These are phyloP conservation scores for Vitis hybrid DNA, from an alignment of 177 flowering plant genomes.

Conservation along the genomic window DNA sequence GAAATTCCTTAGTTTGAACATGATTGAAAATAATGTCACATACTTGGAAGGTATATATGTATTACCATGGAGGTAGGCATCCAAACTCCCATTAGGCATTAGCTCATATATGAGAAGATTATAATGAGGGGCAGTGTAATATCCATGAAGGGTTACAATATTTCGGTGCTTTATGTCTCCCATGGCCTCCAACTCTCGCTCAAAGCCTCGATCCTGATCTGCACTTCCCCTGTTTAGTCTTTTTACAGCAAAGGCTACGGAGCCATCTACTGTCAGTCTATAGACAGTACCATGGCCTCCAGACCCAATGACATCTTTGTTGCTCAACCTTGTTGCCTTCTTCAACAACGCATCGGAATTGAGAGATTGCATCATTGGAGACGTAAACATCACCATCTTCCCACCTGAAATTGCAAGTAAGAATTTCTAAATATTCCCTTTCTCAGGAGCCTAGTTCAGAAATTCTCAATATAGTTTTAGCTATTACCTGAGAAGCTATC, in stretches of 20 bases:
- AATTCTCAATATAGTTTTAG: not conserved
- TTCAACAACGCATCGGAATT: constrained; percentile 59
- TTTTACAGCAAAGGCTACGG: constrained; percentile 77
- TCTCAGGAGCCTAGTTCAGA: not conserved
- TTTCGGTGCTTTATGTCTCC: constrained; percentile 95
- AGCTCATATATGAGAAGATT: constrained; percentile 91
- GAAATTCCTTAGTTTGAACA: not conserved
- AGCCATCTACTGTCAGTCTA: constrained; percentile 49
- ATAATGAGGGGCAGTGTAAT: constrained; percentile 68
- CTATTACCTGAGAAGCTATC: constrained; percentile 59
- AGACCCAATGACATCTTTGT: constrained; percentile 85
- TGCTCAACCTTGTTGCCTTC: constrained; percentile 69
- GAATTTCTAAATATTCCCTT: not conserved
- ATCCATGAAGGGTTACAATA: constrained; percentile 86
- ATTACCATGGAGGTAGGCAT: constrained; percentile 71
- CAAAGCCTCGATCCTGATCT: constrained; percentile 79
- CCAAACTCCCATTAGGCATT: constrained; percentile 93
- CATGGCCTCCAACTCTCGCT: constrained; percentile 90
- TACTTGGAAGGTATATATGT: not conserved
- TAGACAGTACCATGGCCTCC: constrained; percentile 92
- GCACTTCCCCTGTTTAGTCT: constrained; percentile 60
- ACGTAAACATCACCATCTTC: constrained; percentile 84
- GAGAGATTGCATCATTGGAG: constrained; percentile 52
- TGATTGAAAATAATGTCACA: not conserved
- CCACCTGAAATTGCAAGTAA: constrained; percentile 50